Conservation (phyloP, 371 early-diverging fungal species). For the Lichtheimia ramosa region DNA sequence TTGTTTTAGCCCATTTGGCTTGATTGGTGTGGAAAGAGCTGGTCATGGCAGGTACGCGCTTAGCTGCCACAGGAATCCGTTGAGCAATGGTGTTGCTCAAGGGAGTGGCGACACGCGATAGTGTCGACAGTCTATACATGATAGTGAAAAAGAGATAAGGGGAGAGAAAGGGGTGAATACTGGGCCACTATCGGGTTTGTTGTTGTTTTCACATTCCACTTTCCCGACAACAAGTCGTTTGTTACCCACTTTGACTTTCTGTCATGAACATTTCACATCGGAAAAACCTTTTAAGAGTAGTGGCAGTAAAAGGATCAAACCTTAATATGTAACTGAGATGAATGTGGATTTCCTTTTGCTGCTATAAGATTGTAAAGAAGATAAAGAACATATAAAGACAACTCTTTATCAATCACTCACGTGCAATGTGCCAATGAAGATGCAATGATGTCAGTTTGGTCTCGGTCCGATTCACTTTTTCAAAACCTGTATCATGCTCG, state of each 20-base stretch:
- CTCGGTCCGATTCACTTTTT: too few relatives aligned
- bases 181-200: neutral
- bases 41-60: slow-evolving; percentile 13
- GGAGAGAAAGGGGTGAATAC: neutral
- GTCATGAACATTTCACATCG: neutral
- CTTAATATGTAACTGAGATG: too few relatives aligned
- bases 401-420: neutral
- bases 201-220: slow-evolving; percentile 2
- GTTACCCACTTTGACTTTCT: neutral
- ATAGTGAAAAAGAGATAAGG: neutral
- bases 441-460: too few relatives aligned
- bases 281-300: slow-evolving; percentile 4
- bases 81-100: slow-evolving; percentile 1
- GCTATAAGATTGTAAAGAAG: neutral
- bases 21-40: slow-evolving; percentile 21
- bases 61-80: neutral
- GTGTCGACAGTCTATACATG: slow-evolving; percentile 27
- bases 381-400: too few relatives aligned
- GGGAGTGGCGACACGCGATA: slow-evolving; percentile 15
- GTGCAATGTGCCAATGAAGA: too few relatives aligned
- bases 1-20: slow-evolving; percentile 15
- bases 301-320: slow-evolving; percentile 8
- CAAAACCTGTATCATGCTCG: too few relatives aligned
- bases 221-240: neutral
- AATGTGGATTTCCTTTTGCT: neutral